Evolutionary conservation across 768 basidiomycete genomes (phyloP), one percentile per base, ranked within the genome.

Genomic region (Auriscalpium microsporum): DNA sequence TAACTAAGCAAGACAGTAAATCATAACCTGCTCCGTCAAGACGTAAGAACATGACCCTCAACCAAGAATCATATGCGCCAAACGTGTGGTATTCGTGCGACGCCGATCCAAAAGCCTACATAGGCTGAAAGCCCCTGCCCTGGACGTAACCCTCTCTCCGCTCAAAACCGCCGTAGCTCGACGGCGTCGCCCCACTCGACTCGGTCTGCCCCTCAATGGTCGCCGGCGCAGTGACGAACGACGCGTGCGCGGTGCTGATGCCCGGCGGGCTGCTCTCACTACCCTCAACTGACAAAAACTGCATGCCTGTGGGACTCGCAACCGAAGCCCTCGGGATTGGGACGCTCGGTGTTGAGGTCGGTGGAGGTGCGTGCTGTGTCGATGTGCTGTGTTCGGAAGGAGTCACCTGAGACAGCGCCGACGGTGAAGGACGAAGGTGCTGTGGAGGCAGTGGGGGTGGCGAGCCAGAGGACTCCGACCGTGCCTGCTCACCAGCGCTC

Each of bases 181-280:
- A 67, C 16, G 75, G 71, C 38, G 74, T 76, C 21, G 69, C 68
- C 36, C 71, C 76, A 52, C 78, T 75, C 53, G 76, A 74, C 45
- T 79, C 82, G 16, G 83, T 77, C 21, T 80, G 78, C 14, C 56
- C 48, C 28, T 75, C 75, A 10, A 84, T 65, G 8, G 83, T 85
- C 48, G 78, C 76, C 44, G 87, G 76, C 16, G 79, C 78, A 5
- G 86, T 86, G 19, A 87, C 76, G 60, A 87, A 85, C 54, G 86
- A 87, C 56, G 76, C 75, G 3, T 80, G 75, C 11, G 86, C 86
- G 0, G 84, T 84, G 66, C 86, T 87, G 63, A 88, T 76, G 65
- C 84, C 84, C 0, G 78, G 75, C 40, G 72, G 78, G 62, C 78
- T 79, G 58, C 55, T 62, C 63, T 57, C 45, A 57, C 36, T 67